Evolutionary conservation across 176 grass and related monocot genomes (phyloP), one percentile per base, ranked within the genome.

Genomic region (Thalia dealbata): DNA sequence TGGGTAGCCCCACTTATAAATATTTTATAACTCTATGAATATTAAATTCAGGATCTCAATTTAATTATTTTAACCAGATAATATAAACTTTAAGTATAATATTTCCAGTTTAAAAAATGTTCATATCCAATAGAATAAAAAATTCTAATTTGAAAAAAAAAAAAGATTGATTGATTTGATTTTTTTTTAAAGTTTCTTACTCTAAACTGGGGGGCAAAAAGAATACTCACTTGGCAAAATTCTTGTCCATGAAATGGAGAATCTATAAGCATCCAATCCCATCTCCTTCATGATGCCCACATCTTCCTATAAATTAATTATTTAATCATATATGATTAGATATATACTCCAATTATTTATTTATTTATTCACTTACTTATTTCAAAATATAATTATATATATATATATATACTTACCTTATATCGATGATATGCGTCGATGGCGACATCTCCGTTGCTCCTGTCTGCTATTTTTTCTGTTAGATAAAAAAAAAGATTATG

Each of bases 201-300:
- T 15, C 0, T 50, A 50, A 14, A 14, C 10, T 7, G 6, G 25
- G 8, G n/a, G n/a, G n/a, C n/a, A n/a, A n/a, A 22, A 14, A 1
- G 24, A 82, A 48, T 71, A 87, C 84, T 89, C 85, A 92, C 92
- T 81, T 51, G 92, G 89, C 24, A 96, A 73, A 75, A 96, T 92
- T 41, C 92, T 73, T 67, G 89, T 44, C 92, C 89, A 96, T 46
- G 92, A 92, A 75, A 96, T 81, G 50, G 92, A 96, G 75, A 96
- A 90, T 44, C 84, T 89, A 45, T 92, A 92, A 21, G 92, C 82
- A 71, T 84, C 85, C 50, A 96, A 76, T 63, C 89, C 92, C 76
- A 89, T 78, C 15, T 76, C 78, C 65, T 86, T 96, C 86, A 96
- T 90, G 64, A 90, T 80, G 58, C 70, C 69, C 4, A 90, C 75